A percentile compares a stretch with the other conserved stretches of the same genome.
phyloP scores from a whole-genome alignment of 345 rosid genomes.

The Gossypium longicalyx region DNA sequence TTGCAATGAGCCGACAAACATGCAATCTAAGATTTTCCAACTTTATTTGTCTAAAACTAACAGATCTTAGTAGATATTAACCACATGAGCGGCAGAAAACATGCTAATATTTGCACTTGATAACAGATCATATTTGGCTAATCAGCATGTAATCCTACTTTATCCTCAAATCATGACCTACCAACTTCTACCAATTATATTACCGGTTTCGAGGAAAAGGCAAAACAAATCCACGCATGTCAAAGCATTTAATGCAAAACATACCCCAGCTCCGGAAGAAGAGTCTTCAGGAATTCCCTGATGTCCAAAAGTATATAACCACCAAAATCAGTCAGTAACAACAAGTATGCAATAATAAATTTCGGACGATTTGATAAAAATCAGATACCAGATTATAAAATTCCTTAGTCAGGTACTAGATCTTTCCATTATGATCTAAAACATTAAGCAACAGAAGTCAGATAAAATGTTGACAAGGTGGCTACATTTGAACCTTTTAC shows the following conservation, averaged over 20 bases:
- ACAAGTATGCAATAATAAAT: not conserved
- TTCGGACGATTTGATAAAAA: not conserved
- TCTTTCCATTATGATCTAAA: not conserved
- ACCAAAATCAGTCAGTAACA: not conserved
- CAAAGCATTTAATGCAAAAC: not conserved
- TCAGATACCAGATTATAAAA: not conserved
- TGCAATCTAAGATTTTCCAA: conserved; percentile 2
- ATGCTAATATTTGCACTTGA: not conserved
- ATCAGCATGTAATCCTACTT: not conserved
- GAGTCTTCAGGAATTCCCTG: not conserved
- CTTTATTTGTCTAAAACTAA: not conserved
- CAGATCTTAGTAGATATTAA: not conserved
- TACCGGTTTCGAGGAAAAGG: not conserved
- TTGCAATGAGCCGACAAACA: not conserved
- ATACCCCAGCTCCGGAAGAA: not conserved
- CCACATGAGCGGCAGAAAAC: not conserved
- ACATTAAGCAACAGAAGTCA: not conserved
- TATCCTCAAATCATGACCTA: conserved; percentile 4
- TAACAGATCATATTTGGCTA: not conserved
- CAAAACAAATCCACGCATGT: not conserved
- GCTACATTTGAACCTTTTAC: not conserved
- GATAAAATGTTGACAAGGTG: not conserved
- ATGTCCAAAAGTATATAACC: not conserved
- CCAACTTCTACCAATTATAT: conserved; percentile 1
- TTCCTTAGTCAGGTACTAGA: not conserved